Base-by-base conservation (phyloP, 2,329 filamentous ascomycete genomes). In the Alternaria infectoria region DNA sequence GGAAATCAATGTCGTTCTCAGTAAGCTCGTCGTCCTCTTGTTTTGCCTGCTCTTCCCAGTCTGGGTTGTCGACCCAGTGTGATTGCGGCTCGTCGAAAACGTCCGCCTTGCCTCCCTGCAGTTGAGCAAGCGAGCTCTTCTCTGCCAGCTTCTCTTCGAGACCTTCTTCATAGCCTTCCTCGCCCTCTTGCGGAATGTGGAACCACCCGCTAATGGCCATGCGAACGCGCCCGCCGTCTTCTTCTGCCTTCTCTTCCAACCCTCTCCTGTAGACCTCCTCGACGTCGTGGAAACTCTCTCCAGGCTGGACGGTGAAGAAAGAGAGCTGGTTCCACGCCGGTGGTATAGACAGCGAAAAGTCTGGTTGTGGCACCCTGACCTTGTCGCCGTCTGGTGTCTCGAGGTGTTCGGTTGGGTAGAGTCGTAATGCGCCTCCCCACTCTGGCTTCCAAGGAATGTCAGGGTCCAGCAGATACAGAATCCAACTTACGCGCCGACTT, bases 191-290 rank as follows among this genome's bases (percentile, higher is more conserved):
- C 0, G 96, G 96, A 67, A 99, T 98, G 81, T 99, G 96, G 80
- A 96, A 99, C 96, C 96, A 99, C 56, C 96, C 96, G 77, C 93
- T 97, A 76, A 99, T 97, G 54, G 96, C 96, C 95, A 99, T 98
- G 70, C 96, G 90, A 52, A 97, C 89, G 51, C 93, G 88, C 1
- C 90, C 91, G 17, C 91, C 90, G 62, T 94, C 87, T 76, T 86
- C 79, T 86, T 88, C 77, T 86, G 86, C 58, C 89, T 86, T 80
- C 88, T 87, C 72, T 83, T 86, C 77, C 83, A 84, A 63, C 77
- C 85, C 67, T 82, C 84, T 74, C 77, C 92, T 89, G 81, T 97
- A 98, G 5, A 99, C 96, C 82, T 99, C 96, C 82, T 98, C 95
- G 59, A 99, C 96, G 79, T 99, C 96, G 81, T 99, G 96, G 81